Conservation (phyloP, 257 asterid genomes). For the Scutellaria baicalensis region DNA sequence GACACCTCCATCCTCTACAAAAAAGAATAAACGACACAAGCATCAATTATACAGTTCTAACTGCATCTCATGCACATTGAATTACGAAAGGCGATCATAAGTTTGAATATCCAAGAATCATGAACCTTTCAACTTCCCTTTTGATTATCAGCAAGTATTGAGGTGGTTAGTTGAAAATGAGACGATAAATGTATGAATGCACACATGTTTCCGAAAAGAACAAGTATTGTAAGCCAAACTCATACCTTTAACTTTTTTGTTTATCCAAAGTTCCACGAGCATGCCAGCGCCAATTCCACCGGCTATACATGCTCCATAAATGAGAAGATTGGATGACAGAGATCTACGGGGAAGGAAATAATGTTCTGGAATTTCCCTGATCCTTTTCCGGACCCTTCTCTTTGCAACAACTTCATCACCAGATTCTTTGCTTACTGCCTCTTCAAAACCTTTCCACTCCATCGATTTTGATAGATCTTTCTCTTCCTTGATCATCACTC, state of each 20-base stretch:
- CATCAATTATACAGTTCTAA: not conserved
- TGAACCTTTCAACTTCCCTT: not conserved
- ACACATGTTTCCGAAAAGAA: too few relatives aligned
- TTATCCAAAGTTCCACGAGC: conserved; percentile 69
- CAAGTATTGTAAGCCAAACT: not conserved
- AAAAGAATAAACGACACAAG: not conserved
- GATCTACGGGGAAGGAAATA: conserved; percentile 82
- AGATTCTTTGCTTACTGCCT: conserved; percentile 27
- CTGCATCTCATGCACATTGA: too few relatives aligned
- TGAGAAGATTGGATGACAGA: conserved; percentile 31
- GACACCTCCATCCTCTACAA: conserved; percentile 72
- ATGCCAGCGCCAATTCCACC: conserved; percentile 90
- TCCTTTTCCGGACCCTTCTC: conserved; percentile 54
- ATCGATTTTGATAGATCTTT: too few relatives aligned
- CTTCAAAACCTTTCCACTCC: conserved; percentile 58
- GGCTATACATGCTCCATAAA: conserved; percentile 60
- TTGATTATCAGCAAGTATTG: not conserved
- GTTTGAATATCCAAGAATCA: not conserved
- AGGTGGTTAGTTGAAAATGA: not conserved
- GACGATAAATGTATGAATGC: not conserved
- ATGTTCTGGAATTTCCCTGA: conserved; percentile 69
- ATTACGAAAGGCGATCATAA: not conserved
- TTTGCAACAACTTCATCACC: conserved; percentile 40
- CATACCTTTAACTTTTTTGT: conserved; percentile 74
- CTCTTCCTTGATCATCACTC: conserved; percentile 38